phyloP scores from a whole-genome alignment of 768 basidiomycete species.

The Leucosporidium scottii region DNA sequence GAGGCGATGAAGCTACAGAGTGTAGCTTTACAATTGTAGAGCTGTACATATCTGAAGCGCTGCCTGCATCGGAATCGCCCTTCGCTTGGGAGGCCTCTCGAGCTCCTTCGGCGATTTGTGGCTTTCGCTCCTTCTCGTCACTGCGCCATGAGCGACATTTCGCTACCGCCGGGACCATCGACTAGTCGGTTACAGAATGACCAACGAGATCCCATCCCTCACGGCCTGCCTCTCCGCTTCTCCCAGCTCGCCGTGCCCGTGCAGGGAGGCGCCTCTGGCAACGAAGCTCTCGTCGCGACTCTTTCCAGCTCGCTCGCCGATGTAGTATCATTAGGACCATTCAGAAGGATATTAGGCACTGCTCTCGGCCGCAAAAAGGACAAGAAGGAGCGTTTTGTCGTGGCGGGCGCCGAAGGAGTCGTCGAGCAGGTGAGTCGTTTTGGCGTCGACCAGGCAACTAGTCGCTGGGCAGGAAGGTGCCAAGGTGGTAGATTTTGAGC shows the following conservation, averaged over 20 bases:
- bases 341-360: conserved; percentile 3
- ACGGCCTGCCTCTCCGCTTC: conserved; percentile 29
- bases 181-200: too few relatives aligned
- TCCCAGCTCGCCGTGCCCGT: conserved; percentile 22
- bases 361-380: too few relatives aligned
- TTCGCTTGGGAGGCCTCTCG: not conserved
- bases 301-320: conserved; percentile 10
- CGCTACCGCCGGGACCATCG: too few relatives aligned
- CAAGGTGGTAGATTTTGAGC: not conserved
- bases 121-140: not conserved
- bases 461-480: not conserved
- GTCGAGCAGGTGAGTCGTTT: conserved; percentile 25
- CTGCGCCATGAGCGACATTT: not conserved
- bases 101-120: not conserved
- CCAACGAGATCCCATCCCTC: conserved; percentile 1
- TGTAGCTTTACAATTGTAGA: too few relatives aligned
- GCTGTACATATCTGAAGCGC: not conserved
- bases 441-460: not conserved
- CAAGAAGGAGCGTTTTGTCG: conserved; percentile 1
- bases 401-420: conserved; percentile 22
- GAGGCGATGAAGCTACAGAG: not conserved
- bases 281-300: conserved; percentile 21
- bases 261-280: conserved; percentile 4
- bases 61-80: not conserved
- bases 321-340: conserved; percentile 8